A percentile compares a stretch with the other conserved stretches of the same genome.
These are phyloP conservation scores for Yamadazyma kanchanaburiensis DNA, from an alignment of 1,139 yeast species.

Conservation along the genomic window DNA sequence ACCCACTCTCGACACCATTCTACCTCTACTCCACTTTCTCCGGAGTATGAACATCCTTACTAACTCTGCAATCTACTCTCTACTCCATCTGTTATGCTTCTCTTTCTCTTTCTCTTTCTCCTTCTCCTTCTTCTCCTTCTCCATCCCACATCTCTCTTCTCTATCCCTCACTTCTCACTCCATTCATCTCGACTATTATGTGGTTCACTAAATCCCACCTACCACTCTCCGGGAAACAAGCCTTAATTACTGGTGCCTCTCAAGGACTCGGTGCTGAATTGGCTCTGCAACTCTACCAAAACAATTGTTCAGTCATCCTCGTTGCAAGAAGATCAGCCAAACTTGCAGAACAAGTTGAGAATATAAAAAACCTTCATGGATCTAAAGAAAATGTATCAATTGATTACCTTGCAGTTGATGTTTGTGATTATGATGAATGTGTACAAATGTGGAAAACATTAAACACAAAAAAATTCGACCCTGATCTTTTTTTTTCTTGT, in stretches of 20 bases:
- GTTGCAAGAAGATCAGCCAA: conserved; percentile 72
- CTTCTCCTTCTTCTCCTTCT: no score
- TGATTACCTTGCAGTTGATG: conserved; percentile 60
- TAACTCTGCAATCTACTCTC: no score
- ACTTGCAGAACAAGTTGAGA: conserved; percentile 45
- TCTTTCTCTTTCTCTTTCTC: no score
- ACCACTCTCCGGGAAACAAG: conserved; percentile 47
- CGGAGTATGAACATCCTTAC: no score
- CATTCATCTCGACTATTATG: no score
- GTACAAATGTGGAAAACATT: conserved; percentile 29
- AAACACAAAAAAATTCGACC: conserved; percentile 29
- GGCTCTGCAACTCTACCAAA: conserved; percentile 54
- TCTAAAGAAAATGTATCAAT: conserved; percentile 27
- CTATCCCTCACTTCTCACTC: no score
- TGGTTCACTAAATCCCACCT: conserved; percentile 18
- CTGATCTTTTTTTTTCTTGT: conserved; percentile 78
- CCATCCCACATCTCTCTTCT: no score
- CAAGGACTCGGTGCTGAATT: conserved; percentile 90
- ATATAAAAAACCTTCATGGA: conserved; percentile 27
- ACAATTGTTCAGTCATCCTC: conserved; percentile 64
- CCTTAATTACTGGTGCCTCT: conserved; percentile 89
- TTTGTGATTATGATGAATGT: conserved; percentile 54
- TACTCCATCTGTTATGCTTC: no score
- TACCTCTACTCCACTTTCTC: no score
- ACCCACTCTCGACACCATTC: no score